Evolutionary conservation across 1,139 yeast species (phyloP).

Genomic region (Yamadazyma atmosphaerica): DNA sequence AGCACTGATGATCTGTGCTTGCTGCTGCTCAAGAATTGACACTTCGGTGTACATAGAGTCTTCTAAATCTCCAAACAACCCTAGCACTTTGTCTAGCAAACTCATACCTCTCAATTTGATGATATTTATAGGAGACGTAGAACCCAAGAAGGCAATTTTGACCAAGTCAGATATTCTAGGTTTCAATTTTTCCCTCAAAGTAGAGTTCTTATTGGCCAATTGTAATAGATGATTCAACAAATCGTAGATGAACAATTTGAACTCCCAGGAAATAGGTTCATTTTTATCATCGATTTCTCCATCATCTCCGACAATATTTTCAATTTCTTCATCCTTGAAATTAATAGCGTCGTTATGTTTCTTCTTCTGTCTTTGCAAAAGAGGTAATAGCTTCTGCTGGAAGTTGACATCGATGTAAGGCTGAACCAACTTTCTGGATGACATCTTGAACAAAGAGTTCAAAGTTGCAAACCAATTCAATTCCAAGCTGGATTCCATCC

Average conservation of each 20-base stretch:
- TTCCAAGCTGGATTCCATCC: slow-evolving; percentile 42
- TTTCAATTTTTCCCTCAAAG: slow-evolving; percentile 43
- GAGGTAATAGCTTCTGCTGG: slow-evolving; percentile 44
- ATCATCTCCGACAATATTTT: slow-evolving; percentile 40
- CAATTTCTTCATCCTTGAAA: slow-evolving; percentile 48
- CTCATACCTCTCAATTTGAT: slow-evolving; percentile 68
- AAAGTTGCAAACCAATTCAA: slow-evolving; percentile 44
- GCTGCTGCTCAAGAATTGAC: slow-evolving; percentile 84
- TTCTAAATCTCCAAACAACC: slow-evolving; percentile 54
- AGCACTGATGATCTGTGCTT: slow-evolving; percentile 91
- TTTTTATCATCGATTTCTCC: slow-evolving; percentile 36
- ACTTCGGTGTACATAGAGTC: slow-evolving; percentile 77
- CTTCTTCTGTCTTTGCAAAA: slow-evolving; percentile 46
- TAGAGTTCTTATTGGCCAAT: slow-evolving; percentile 40
- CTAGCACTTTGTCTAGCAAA: slow-evolving; percentile 48
- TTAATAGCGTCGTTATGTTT: slow-evolving; percentile 31
- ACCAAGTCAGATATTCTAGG: slow-evolving; percentile 68
- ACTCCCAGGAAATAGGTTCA: slow-evolving; percentile 73
- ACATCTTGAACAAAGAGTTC: slow-evolving; percentile 37
- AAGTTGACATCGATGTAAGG: slow-evolving; percentile 40
- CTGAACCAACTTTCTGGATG: slow-evolving; percentile 39
- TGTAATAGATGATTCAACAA: slow-evolving; percentile 54
- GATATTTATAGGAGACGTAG: slow-evolving; percentile 66
- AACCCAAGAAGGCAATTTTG: slow-evolving; percentile 79
- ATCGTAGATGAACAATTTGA: slow-evolving; percentile 60